Percentiles rank a stretch among this genome's conserved stretches.
phyloP scores from a whole-genome alignment of 1,139 yeast species.

The Kurtzmaniella quercitrusa region DNA sequence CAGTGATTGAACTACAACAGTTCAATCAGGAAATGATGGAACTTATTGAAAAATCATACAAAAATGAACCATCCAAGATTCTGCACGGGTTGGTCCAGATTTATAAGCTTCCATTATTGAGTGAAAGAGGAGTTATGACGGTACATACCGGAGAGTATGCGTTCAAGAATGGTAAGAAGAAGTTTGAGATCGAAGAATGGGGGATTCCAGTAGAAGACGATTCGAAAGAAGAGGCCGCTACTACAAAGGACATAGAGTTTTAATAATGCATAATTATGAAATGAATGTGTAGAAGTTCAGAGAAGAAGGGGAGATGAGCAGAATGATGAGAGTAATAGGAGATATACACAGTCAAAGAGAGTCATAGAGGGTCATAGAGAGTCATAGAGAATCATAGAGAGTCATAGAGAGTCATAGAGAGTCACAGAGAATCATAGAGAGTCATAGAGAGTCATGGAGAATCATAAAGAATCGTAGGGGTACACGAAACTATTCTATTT shows the following conservation, averaged over 20 bases:
- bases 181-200: conserved; percentile 87
- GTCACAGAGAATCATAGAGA: too few species aligned
- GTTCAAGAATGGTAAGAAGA: conserved; percentile 77
- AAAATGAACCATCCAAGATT: conserved; percentile 66
- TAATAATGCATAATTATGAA: conserved; percentile 10
- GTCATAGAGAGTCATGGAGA: too few species aligned
- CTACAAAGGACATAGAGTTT: conserved; percentile 35
- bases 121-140: conserved; percentile 79
- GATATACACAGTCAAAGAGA: too few species aligned
- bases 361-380: too few species aligned
- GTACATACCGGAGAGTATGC: conserved; percentile 74
- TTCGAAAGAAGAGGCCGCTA: conserved; percentile 34
- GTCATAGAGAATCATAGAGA: too few species aligned
- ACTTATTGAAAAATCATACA: conserved; percentile 63
- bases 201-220: conserved; percentile 90
- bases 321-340: too few species aligned
- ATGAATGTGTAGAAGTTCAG: too few species aligned
- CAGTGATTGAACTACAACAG: conserved; percentile 74
- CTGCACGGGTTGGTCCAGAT: conserved; percentile 87
- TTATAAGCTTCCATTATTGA: conserved; percentile 63
- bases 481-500: too few species aligned
- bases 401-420: too few species aligned
- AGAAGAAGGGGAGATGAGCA: too few species aligned
- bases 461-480: too few species aligned
- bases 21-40: conserved; percentile 72